A percentile compares a stretch with the other conserved stretches of the same genome.
Evolutionary conservation across 192 early-diverging fungal species (phyloP).

Genomic region (Polychytrium aggregatum): DNA sequence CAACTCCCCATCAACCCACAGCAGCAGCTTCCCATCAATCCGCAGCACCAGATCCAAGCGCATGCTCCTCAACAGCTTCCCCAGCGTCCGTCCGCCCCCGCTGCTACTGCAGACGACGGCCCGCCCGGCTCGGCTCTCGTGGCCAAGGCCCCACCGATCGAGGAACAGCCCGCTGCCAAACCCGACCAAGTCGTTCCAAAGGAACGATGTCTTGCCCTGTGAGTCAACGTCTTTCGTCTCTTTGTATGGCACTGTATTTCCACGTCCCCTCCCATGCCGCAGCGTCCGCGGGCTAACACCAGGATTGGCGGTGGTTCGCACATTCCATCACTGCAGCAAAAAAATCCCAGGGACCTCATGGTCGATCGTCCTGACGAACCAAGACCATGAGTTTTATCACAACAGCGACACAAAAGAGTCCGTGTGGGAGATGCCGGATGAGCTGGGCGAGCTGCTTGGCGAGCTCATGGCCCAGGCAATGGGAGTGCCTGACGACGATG

Average conservation of each 20-base stretch:
- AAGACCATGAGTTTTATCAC: conserved; percentile 67
- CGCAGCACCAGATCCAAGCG: too few relatives aligned
- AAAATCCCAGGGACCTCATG: conserved; percentile 58
- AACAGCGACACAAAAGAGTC: conserved; percentile 56
- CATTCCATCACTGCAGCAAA: conserved; percentile 22
- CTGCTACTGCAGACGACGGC: too few relatives aligned
- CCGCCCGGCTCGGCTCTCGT: too few relatives aligned
- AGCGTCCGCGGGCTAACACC: not conserved
- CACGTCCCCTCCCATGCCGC: conserved; percentile 14
- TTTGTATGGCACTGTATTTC: too few relatives aligned
- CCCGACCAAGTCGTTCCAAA: not conserved
- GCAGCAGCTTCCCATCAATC: too few relatives aligned
- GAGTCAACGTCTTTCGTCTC: not conserved
- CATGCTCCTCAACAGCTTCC: too few relatives aligned
- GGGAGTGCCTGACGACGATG: conserved; percentile 19
- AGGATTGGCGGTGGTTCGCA: not conserved
- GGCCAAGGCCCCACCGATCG: too few relatives aligned
- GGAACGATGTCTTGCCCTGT: not conserved
- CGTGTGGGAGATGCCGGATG: conserved; percentile 58
- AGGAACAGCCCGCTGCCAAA: not conserved
- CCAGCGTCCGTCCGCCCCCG: too few relatives aligned
- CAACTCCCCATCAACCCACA: too few relatives aligned
- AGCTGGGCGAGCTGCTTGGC: conserved; percentile 36
- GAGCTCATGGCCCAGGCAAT: conserved; percentile 39
- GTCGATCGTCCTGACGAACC: conserved; percentile 59